Conservation (phyloP, 2,329 filamentous ascomycete genomes). For the Clonostachys solani region DNA sequence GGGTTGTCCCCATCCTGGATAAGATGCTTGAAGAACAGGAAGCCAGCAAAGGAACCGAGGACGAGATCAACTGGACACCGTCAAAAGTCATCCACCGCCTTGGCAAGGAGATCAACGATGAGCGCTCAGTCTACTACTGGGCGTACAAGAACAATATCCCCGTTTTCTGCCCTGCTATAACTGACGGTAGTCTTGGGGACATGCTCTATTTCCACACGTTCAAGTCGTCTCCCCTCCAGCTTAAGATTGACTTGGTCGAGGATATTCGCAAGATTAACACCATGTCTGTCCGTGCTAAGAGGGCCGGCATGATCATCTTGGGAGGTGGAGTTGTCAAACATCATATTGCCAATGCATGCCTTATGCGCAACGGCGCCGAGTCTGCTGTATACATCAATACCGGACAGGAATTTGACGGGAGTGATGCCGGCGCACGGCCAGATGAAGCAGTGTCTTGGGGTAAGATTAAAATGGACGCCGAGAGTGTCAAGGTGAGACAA, state of each 20-base stretch:
- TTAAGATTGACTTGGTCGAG: slow-evolving; percentile 87
- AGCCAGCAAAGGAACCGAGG: slow-evolving; percentile 62
- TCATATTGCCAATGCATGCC: slow-evolving; percentile 93
- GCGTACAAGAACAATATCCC: slow-evolving; percentile 95
- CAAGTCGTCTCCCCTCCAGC: slow-evolving; percentile 75
- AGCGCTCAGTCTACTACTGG: slow-evolving; percentile 93
- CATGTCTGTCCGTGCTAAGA: slow-evolving; percentile 79
- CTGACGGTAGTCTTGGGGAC: slow-evolving; percentile 90
- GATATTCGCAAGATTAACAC: slow-evolving; percentile 94
- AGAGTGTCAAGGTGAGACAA: slow-evolving; percentile 75
- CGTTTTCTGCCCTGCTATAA: slow-evolving; percentile 93
- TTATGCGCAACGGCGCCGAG: slow-evolving; percentile 97
- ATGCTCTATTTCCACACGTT: slow-evolving; percentile 99
- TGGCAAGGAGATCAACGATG: slow-evolving; percentile 90
- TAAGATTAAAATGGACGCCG: slow-evolving; percentile 87
- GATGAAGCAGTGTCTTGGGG: slow-evolving; percentile 99
- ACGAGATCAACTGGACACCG: slow-evolving; percentile 84
- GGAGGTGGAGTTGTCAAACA: slow-evolving; percentile 97
- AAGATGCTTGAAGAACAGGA: slow-evolving; percentile 93
- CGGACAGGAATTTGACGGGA: slow-evolving; percentile 94
- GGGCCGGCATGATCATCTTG: slow-evolving; percentile 91
- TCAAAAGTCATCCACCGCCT: slow-evolving; percentile 87
- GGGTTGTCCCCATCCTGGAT: slow-evolving; percentile 94
- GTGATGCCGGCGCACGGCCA: slow-evolving; percentile 88
- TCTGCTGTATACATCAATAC: slow-evolving; percentile 98